phyloP scores from a whole-genome alignment of 192 early-diverging fungal genomes.

The Coemansia sp. region DNA sequence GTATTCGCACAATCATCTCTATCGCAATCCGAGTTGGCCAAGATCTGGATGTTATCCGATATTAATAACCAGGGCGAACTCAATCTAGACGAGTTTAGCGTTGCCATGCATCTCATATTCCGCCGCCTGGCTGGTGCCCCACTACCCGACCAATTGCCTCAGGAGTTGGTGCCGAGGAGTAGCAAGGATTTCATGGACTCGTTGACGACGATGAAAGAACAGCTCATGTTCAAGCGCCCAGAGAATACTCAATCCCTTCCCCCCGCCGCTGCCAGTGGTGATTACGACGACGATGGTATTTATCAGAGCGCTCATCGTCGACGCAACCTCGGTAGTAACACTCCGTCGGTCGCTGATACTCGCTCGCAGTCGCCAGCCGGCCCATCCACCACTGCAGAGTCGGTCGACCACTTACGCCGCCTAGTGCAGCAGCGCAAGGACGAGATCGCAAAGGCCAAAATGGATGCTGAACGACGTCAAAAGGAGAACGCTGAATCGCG shows the following conservation, averaged over 20 bases:
- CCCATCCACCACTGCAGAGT: slow-evolving; percentile 18
- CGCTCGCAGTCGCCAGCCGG: slow-evolving; percentile 5
- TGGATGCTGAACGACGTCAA: slow-evolving; percentile 12
- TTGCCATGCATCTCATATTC: slow-evolving; percentile 97
- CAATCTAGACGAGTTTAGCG: slow-evolving; percentile 92
- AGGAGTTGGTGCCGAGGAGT: slow-evolving; percentile 85
- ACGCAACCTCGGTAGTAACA: slow-evolving; percentile 7
- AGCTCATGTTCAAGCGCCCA: slow-evolving; percentile 38
- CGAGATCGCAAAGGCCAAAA: slow-evolving; percentile 11
- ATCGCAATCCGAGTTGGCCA: slow-evolving; percentile 55
- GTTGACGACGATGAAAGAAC: slow-evolving; percentile 51
- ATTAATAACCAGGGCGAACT: slow-evolving; percentile 72
- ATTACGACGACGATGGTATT: slow-evolving; percentile 7
- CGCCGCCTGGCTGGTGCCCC: slow-evolving; percentile 80
- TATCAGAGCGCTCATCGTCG: slow-evolving; percentile 47
- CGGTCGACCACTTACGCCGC: slow-evolving; percentile 39
- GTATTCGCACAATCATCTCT: slow-evolving; percentile 64
- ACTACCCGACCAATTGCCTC: slow-evolving; percentile 76
- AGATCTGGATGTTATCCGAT: slow-evolving; percentile 58
- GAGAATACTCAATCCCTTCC: background rate
- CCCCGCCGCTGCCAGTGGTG: background rate
- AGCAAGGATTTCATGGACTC: slow-evolving; percentile 77
- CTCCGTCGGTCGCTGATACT: slow-evolving; percentile 17
- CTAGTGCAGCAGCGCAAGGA: slow-evolving; percentile 31
- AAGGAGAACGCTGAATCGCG: slow-evolving; percentile 42